phyloP scores from a whole-genome alignment of 2,329 filamentous ascomycete species.

The Alternaria arborescens region DNA sequence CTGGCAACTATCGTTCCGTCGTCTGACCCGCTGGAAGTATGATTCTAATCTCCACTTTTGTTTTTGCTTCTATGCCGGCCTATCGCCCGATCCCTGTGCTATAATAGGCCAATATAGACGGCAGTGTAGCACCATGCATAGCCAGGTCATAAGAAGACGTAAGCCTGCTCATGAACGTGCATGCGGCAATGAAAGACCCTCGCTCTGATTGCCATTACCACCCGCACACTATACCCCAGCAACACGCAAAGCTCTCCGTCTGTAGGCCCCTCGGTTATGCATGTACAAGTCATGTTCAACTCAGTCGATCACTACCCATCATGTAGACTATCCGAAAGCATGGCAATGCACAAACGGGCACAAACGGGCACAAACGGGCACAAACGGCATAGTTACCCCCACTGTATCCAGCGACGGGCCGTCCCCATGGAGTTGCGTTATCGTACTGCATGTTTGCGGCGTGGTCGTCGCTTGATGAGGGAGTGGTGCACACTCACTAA shows the following conservation, averaged over 20 bases:
- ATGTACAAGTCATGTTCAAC: background rate
- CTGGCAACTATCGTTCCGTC: background rate
- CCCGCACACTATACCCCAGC: background rate
- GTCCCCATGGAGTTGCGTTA: background rate
- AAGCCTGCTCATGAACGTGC: background rate
- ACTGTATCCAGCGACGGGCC: constrained; percentile 7
- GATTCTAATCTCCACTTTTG: background rate
- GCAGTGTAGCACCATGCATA: constrained; percentile 8
- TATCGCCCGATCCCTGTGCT: background rate
- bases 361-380: background rate
- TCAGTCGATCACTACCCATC: background rate
- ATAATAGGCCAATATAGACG: background rate
- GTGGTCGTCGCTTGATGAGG: background rate
- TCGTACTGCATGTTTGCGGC: background rate
- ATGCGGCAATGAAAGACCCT: background rate
- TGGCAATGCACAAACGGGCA: background rate
- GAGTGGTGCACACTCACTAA: background rate
- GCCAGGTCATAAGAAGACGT: background rate
- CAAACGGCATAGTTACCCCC: background rate
- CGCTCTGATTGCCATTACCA: background rate
- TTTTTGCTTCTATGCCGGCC: background rate
- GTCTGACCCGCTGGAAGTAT: background rate
- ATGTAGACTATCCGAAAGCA: background rate
- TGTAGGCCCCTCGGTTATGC: background rate
- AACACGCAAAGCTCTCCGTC: background rate